Evolutionary conservation across 495 filamentous ascomycete genomes (phyloP).

Genomic region (Beverwykella pulmonaria): DNA sequence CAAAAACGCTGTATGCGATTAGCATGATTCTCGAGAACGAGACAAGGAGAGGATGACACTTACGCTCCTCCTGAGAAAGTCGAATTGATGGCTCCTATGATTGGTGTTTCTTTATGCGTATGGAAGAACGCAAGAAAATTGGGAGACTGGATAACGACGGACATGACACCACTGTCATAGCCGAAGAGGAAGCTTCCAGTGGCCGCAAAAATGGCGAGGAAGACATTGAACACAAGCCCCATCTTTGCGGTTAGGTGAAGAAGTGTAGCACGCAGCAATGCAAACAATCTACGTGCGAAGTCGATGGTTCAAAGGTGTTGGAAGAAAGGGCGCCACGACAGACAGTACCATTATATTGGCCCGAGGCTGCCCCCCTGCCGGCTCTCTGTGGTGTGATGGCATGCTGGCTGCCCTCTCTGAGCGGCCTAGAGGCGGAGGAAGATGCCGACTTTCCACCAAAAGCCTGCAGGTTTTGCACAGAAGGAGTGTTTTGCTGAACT

Average conservation of each 20-base stretch:
- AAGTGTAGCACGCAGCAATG: neutral
- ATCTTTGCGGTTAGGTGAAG: slow-evolving; percentile 8
- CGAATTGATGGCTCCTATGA: slow-evolving; percentile 40
- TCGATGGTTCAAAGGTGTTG: neutral
- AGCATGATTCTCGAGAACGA: slow-evolving; percentile 36
- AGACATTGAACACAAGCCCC: slow-evolving; percentile 34
- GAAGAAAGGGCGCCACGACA: neutral
- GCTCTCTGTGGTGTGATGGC: neutral
- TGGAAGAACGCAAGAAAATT: slow-evolving; percentile 48
- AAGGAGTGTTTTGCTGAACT: neutral
- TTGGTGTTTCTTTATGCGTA: slow-evolving; percentile 29
- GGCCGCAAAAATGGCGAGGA: slow-evolving; percentile 44
- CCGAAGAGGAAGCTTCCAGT: slow-evolving; percentile 47
- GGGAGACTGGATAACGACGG: slow-evolving; percentile 42
- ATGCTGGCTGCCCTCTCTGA: neutral
- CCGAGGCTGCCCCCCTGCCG: neutral
- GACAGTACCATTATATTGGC: neutral
- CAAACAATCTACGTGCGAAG: neutral
- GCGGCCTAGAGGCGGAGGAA: neutral
- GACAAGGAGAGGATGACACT: slow-evolving; percentile 50
- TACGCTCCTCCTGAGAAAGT: slow-evolving; percentile 39
- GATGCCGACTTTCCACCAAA: neutral
- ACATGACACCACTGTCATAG: slow-evolving; percentile 49
- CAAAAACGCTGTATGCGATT: slow-evolving; percentile 56
- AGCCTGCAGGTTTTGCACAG: neutral